These are phyloP conservation scores for Fusarium armeniacum DNA, from an alignment of 2,329 filamentous ascomycete species.

Conservation along the genomic window DNA sequence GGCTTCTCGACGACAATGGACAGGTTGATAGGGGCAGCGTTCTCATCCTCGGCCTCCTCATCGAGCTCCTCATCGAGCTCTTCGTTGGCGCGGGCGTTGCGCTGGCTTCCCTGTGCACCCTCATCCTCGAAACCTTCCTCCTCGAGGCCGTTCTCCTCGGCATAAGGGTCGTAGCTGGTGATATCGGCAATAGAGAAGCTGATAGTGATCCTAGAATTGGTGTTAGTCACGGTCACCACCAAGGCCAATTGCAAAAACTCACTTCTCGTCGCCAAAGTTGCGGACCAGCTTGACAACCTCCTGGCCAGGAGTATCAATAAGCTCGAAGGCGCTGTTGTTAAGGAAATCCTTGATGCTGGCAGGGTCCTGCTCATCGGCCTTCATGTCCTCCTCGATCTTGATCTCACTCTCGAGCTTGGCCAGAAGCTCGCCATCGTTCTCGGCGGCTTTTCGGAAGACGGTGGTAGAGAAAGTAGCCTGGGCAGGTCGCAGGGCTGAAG, in stretches of 20 bases:
- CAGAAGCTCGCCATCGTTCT: constrained; percentile 83
- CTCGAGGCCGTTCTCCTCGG: constrained; percentile 57
- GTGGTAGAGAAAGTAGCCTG: constrained; percentile 64
- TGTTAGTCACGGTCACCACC: constrained; percentile 36
- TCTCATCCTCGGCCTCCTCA: constrained; percentile 68
- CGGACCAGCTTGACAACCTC: constrained; percentile 90
- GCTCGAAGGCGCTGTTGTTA: constrained; percentile 85
- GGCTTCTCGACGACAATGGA: constrained; percentile 92
- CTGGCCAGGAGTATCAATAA: constrained; percentile 84
- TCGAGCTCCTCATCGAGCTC: constrained; percentile 53
- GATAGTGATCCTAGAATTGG: constrained; percentile 57
- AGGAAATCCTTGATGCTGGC: constrained; percentile 89
- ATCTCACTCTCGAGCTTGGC: constrained; percentile 90
- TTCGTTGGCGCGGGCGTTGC: constrained; percentile 59
- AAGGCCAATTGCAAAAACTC: constrained; percentile 54
- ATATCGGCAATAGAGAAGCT: constrained; percentile 61
- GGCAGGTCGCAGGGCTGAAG: constrained; percentile 52
- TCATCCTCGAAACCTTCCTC: constrained; percentile 59
- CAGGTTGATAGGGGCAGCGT: constrained; percentile 82
- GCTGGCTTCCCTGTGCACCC: constrained; percentile 63
- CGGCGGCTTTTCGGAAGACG: constrained; percentile 59
- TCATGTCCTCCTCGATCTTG: constrained; percentile 85
- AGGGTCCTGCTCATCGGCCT: constrained; percentile 78
- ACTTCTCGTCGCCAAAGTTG: constrained; percentile 90
- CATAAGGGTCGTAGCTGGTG: constrained; percentile 57